Evolutionary conservation across 1,139 yeast genomes (phyloP), one percentile per base, ranked within the genome.

Genomic region (Sugiyamaella grinbergsii): DNA sequence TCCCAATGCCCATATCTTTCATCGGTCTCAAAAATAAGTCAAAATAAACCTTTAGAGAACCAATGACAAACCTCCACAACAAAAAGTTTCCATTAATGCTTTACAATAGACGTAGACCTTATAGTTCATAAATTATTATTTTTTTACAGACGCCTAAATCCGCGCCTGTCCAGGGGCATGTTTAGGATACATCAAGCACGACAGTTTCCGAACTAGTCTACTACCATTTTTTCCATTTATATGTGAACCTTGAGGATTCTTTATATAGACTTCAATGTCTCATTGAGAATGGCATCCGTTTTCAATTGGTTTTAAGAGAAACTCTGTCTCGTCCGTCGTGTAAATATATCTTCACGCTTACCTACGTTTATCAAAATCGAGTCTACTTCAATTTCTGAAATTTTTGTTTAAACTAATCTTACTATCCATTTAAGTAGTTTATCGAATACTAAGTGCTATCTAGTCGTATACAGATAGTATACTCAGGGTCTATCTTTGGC

Each of bases 261-360:
- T 36, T 43, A 43, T 43, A 43, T 43, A 43, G 41, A 13, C 36
- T 34, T 19, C 47, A 43, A 43, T 33, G 47, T 43, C 47, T 43
- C 47, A 43, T 24, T 20, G 45, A 23, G 37, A n/a, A 22, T 19
- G 11, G 20, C 18, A 8, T n/a, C 16, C 16, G 8, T 43, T 26
- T 42, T 22, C n/a, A n/a, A n/a, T n/a, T n/a, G n/a, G n/a, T 42
- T 28, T 11, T 11, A 31, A 31, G 13, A 32, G 31, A 42, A 42
- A 42, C 23, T n/a, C 39, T 23, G 46, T 32, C 32, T 42, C 19
- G 31, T n/a, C n/a, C 31, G 20, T 16, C 19, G 43, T 33, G 37
- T n/a, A 33, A 40, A 40, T 40, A 40, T 41, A 41, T 15, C 36
- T 31, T 22, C 16, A 11, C 24, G 11, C 34, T 20, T 23, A 38